These are phyloP conservation scores for Podochytrium sp. DNA, from an alignment of 192 early-diverging fungal species.

Conservation along the genomic window DNA sequence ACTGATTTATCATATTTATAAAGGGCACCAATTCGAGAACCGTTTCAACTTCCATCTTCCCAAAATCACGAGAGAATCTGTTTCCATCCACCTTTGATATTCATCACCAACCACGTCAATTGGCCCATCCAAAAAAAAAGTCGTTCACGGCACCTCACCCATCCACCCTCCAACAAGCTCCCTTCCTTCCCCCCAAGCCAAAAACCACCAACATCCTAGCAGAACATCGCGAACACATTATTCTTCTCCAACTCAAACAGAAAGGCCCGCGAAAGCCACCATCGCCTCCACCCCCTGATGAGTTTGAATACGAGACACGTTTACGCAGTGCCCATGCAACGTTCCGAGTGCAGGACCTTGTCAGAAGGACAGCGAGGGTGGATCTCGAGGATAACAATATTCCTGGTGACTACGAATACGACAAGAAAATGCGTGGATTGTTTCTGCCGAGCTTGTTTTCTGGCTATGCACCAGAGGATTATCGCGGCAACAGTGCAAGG, in stretches of 20 bases:
- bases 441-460: slow-evolving; percentile 34
- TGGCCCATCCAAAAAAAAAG: not conserved
- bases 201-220: not conserved
- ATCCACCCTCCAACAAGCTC: not conserved
- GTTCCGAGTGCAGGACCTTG: slow-evolving; percentile 15
- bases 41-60: too few relatives aligned
- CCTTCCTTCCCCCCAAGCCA: not conserved
- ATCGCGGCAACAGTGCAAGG: not conserved
- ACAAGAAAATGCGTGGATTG: slow-evolving; percentile 18
- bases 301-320: slow-evolving; percentile 27
- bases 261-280: not conserved
- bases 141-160: slow-evolving; percentile 7
- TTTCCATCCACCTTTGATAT: too few relatives aligned
- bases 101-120: not conserved
- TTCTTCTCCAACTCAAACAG: not conserved
- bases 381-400: too few relatives aligned
- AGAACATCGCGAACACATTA: not conserved
- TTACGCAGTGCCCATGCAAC: slow-evolving; percentile 14
- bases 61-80: too few relatives aligned
- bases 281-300: not conserved
- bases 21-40: too few relatives aligned
- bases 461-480: slow-evolving; percentile 7
- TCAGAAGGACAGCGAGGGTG: slow-evolving; percentile 4
- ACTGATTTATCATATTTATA: too few relatives aligned
- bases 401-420: slow-evolving; percentile 27